Percentiles rank a stretch among this genome's conserved stretches.
phyloP scores from a whole-genome alignment of 768 basidiomycete genomes.

The Kwoniella shandongensis region DNA sequence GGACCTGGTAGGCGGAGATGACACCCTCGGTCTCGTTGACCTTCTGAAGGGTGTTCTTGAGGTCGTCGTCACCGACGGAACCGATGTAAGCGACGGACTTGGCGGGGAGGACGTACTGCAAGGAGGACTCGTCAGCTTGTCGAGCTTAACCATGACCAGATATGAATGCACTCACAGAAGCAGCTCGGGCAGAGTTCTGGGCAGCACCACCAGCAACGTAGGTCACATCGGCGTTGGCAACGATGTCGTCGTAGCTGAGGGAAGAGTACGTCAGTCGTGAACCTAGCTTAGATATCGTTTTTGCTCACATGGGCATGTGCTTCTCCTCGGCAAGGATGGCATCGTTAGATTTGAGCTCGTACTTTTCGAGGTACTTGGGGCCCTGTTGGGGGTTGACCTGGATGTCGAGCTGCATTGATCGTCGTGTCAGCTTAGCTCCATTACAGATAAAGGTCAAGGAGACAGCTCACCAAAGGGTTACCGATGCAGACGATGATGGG shows the following conservation, averaged over 20 bases:
- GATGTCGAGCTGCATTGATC: conserved; percentile 63
- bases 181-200: conserved; percentile 94
- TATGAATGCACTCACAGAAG: conserved; percentile 67
- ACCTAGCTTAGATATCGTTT: too few species aligned
- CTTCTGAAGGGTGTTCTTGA: conserved; percentile 79
- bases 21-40: conserved; percentile 94
- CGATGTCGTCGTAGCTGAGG: conserved; percentile 81
- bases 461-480: conserved; percentile 82
- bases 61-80: conserved; percentile 88
- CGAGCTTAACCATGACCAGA: not conserved
- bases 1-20: conserved; percentile 82
- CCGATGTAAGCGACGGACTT: conserved; percentile 90
- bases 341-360: conserved; percentile 87
- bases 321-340: conserved; percentile 91
- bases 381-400: conserved; percentile 72
- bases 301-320: conserved; percentile 75
- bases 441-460: not conserved
- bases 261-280: not conserved
- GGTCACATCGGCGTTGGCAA: conserved; percentile 69
- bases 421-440: not conserved
- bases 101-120: conserved; percentile 83
- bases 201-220: conserved; percentile 97
- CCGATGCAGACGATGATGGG: conserved; percentile 81
- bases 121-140: conserved; percentile 1
- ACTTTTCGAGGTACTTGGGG: conserved; percentile 81